phyloP scores from a whole-genome alignment of 225 moss, liverwort and hornwort genomes.

The Pleurozium schreberi region DNA sequence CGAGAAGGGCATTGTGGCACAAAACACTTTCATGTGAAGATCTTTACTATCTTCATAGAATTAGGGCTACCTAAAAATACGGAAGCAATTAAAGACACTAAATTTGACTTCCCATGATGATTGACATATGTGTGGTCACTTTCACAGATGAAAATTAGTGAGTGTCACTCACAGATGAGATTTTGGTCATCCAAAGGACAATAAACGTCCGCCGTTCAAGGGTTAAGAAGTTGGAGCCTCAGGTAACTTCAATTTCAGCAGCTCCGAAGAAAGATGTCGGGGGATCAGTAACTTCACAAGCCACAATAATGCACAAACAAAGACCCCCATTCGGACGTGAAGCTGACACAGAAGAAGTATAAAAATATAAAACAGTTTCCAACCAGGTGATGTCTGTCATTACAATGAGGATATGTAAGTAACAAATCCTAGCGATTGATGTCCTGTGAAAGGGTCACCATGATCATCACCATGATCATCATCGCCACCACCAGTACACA shows the following conservation, averaged over 20 bases:
- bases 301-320: background rate
- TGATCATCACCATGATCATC: background rate
- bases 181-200: too few relatives aligned
- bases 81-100: too few relatives aligned
- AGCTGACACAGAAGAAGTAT: background rate
- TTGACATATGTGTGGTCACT: too few relatives aligned
- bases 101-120: too few relatives aligned
- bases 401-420: slow-evolving; percentile 10
- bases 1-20: too few relatives aligned
- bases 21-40: too few relatives aligned
- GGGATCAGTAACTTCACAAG: background rate
- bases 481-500: background rate
- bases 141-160: too few relatives aligned
- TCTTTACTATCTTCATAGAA: too few relatives aligned
- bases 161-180: too few relatives aligned
- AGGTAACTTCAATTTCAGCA: background rate
- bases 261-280: background rate
- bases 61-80: too few relatives aligned
- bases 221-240: too few relatives aligned
- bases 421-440: background rate
- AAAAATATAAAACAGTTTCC: background rate
- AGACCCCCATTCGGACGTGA: background rate
- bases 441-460: background rate
- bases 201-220: too few relatives aligned
- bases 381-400: slow-evolving; percentile 9